A percentile compares a stretch with the other conserved stretches of the same genome.
phyloP scores from a whole-genome alignment of 805 yeast genomes.

The Lachancea dasiensis region DNA sequence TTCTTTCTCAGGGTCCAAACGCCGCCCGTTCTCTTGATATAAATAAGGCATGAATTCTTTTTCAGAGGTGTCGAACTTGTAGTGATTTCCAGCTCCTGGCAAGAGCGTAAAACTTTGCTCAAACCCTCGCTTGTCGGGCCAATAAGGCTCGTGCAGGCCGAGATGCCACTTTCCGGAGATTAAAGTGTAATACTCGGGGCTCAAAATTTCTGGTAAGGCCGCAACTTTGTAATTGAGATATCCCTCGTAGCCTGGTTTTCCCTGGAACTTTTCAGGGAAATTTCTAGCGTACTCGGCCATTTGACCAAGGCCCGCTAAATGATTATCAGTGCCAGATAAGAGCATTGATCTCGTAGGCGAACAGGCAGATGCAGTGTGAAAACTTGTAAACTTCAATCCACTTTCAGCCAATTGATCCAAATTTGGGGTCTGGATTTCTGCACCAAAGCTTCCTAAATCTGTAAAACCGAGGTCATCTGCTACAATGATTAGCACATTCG shows the following conservation, averaged over 20 bases:
- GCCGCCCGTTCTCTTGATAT: slow-evolving; percentile 36
- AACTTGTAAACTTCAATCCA: slow-evolving; percentile 50
- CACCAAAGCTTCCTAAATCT: slow-evolving; percentile 48
- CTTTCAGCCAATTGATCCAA: slow-evolving; percentile 38
- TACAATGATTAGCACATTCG: slow-evolving; percentile 49
- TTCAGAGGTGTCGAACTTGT: slow-evolving; percentile 37
- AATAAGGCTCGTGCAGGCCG: slow-evolving; percentile 42
- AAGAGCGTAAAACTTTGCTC: slow-evolving; percentile 44
- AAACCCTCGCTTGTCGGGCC: slow-evolving; percentile 47
- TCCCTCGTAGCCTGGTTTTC: slow-evolving; percentile 53
- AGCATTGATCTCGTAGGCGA: slow-evolving; percentile 61
- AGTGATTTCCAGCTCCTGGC: slow-evolving; percentile 57
- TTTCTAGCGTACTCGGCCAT: slow-evolving; percentile 44
- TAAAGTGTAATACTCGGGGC: slow-evolving; percentile 44
- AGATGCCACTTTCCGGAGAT: slow-evolving; percentile 60
- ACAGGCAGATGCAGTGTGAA: slow-evolving; percentile 60
- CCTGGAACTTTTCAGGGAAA: slow-evolving; percentile 31
- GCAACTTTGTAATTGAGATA: slow-evolving; percentile 47
- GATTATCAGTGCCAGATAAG: slow-evolving; percentile 56
- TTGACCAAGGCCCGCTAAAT: slow-evolving; percentile 54
- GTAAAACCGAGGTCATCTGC: slow-evolving; percentile 62
- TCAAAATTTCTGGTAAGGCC: slow-evolving; percentile 45
- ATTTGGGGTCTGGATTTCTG: slow-evolving; percentile 53
- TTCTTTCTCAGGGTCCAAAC: slow-evolving; percentile 33
- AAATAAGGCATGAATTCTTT: slow-evolving; percentile 37